Conservation (phyloP, 1,284 basidiomycete species). For the Ceratorhiza oryzae-sativae region DNA sequence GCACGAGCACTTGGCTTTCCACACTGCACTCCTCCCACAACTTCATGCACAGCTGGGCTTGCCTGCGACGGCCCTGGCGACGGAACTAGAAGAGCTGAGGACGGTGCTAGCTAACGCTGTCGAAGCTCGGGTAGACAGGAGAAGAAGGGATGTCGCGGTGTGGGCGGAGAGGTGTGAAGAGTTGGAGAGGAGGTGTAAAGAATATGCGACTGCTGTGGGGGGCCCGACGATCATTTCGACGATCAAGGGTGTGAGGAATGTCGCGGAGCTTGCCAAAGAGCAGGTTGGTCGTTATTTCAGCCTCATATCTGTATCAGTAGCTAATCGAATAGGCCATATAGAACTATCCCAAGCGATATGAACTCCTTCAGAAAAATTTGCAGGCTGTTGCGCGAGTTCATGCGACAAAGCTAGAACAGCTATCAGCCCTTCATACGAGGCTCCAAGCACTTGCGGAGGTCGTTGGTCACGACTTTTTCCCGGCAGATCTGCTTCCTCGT, state of each 20-base stretch:
- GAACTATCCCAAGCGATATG: conserved; percentile 70
- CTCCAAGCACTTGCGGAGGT: conserved; percentile 64
- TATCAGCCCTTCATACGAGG: conserved; percentile 68
- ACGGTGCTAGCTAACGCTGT: conserved; percentile 72
- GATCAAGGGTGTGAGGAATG: conserved; percentile 50
- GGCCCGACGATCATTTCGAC: conserved; percentile 69
- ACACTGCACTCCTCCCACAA: conserved; percentile 75
- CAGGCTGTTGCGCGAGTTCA: conserved; percentile 15
- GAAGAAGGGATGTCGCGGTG: conserved; percentile 70
- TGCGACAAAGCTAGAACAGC: conserved; percentile 73
- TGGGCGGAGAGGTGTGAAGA: conserved; percentile 70
- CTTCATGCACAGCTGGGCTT: conserved; percentile 74
- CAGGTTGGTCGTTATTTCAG: conserved; percentile 40
- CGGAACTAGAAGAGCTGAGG: conserved; percentile 71
- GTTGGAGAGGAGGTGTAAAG: conserved; percentile 67
- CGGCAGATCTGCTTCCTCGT: conserved; percentile 59
- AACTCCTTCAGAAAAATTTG: conserved; percentile 56
- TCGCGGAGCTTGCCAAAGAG: conserved; percentile 67
- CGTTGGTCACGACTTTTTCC: conserved; percentile 67
- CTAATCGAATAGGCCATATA: conserved; percentile 50
- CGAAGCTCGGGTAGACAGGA: conserved; percentile 68
- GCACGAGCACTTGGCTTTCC: conserved; percentile 75
- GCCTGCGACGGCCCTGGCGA: conserved; percentile 72
- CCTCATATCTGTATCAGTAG: background rate
- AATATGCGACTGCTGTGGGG: conserved; percentile 71